Percentiles rank a stretch among this genome's conserved stretches.
These are phyloP conservation scores for Cercospora nicotianae DNA, from an alignment of 2,329 filamentous ascomycete species.

Conservation along the genomic window DNA sequence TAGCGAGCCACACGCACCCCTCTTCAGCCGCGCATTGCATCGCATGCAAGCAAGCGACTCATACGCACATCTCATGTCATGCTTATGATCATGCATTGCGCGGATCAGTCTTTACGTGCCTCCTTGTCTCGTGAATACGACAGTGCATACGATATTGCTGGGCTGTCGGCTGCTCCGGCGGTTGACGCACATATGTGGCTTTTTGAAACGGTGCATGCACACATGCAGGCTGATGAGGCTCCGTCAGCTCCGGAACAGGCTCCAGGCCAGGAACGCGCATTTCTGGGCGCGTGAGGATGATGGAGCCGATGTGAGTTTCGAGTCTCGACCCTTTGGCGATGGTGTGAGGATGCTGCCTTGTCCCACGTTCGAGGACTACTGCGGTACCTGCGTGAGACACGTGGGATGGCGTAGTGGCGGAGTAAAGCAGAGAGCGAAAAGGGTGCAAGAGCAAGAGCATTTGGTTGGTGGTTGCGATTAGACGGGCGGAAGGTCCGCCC, in stretches of 20 bases:
- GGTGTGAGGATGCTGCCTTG: not conserved
- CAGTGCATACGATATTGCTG: not conserved
- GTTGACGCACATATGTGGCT: not conserved
- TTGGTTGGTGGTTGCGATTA: not conserved
- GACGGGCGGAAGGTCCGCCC: not conserved
- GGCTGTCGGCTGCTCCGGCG: not conserved
- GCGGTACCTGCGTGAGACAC: not conserved
- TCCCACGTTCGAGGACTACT: not conserved
- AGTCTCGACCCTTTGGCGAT: not conserved
- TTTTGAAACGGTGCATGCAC: not conserved
- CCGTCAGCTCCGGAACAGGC: not conserved
- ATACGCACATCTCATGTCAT: not conserved
- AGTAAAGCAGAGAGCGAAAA: not conserved
- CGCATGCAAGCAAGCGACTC: not conserved
- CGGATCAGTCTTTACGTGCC: not conserved
- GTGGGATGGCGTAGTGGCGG: conserved; percentile 2
- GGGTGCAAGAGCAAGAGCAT: not conserved
- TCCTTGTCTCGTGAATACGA: not conserved
- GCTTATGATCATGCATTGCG: not conserved
- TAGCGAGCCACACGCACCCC: not conserved
- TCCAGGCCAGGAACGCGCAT: not conserved
- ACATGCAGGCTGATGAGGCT: not conserved
- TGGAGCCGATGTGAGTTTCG: not conserved
- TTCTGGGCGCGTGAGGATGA: not conserved
- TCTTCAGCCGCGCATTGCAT: not conserved